These are phyloP conservation scores for Trametes elegans DNA, from an alignment of 768 basidiomycete species.

Conservation along the genomic window DNA sequence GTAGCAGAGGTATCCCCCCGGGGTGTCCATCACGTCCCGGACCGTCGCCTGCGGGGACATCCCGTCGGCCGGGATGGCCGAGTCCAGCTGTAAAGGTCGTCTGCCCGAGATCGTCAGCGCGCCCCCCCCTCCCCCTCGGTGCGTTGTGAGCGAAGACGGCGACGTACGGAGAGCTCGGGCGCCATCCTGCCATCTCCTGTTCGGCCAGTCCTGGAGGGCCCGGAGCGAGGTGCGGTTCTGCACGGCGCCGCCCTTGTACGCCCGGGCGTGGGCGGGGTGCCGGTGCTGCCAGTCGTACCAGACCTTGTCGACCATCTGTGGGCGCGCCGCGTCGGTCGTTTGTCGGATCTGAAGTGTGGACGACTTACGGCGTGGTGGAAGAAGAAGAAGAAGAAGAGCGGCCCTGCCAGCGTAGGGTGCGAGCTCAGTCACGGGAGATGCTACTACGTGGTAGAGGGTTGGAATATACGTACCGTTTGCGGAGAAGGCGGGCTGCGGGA, in stretches of 20 bases:
- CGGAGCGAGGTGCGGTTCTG: conserved; percentile 25
- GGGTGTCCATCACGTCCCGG: conserved; percentile 32
- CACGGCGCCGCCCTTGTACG: conserved; percentile 33
- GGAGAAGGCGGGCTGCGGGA: conserved; percentile 29
- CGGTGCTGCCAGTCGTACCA: conserved; percentile 37
- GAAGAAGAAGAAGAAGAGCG: conserved; percentile 37
- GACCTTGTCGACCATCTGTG: conserved; percentile 36
- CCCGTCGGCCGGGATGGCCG: conserved; percentile 29
- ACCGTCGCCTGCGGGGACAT: conserved; percentile 27
- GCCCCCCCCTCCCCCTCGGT: background rate
- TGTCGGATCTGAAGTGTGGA: background rate
- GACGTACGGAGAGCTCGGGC: conserved; percentile 26
- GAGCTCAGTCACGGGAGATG: background rate
- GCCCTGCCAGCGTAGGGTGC: conserved; percentile 25
- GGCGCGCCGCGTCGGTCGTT: no score
- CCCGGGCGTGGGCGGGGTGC: conserved; percentile 24
- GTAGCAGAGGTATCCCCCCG: conserved; percentile 34
- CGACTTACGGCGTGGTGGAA: conserved; percentile 34
- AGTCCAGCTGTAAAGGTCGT: conserved; percentile 24
- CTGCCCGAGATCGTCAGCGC: background rate
- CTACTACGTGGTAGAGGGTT: background rate
- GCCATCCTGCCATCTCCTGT: conserved; percentile 25
- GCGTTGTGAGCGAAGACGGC: background rate
- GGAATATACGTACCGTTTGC: conserved; percentile 28
- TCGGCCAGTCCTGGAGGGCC: conserved; percentile 26